Conservation (phyloP, 352 stramenopile genomes). For the Globisporangium nagaii region DNA sequence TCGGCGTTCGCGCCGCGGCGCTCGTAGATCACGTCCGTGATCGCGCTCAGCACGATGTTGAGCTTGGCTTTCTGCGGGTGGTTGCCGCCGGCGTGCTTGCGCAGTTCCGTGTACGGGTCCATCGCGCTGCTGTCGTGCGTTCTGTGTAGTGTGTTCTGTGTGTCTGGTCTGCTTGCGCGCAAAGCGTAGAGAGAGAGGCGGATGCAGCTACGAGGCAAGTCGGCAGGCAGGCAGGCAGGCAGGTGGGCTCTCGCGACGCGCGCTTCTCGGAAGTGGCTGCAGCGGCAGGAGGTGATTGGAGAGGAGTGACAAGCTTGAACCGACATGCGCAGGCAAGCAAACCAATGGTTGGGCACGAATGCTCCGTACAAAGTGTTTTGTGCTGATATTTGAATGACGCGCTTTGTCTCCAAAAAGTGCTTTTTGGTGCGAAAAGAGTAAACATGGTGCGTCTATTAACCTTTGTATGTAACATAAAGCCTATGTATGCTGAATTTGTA, state of each 20-base stretch:
- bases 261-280: conserved; percentile 5
- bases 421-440: too few relatives aligned
- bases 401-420: too few relatives aligned
- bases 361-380: conserved; percentile 1
- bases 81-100: conserved; percentile 64
- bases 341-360: conserved; percentile 25
- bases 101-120: conserved; percentile 78
- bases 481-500: too few relatives aligned
- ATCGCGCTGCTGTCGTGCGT: conserved; percentile 20
- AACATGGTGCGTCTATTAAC: too few relatives aligned
- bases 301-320: conserved; percentile 12
- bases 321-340: conserved; percentile 15
- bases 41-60: conserved; percentile 79
- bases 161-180: background rate
- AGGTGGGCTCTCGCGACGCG: background rate
- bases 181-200: background rate
- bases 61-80: conserved; percentile 83
- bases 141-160: background rate
- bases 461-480: too few relatives aligned
- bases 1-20: conserved; percentile 27
- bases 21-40: conserved; percentile 82
- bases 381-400: background rate
- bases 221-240: background rate
- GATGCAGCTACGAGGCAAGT: background rate
- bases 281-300: background rate